Conservation (phyloP, 176 grass and related monocot species). For the Echinochloa phyllopogon region DNA sequence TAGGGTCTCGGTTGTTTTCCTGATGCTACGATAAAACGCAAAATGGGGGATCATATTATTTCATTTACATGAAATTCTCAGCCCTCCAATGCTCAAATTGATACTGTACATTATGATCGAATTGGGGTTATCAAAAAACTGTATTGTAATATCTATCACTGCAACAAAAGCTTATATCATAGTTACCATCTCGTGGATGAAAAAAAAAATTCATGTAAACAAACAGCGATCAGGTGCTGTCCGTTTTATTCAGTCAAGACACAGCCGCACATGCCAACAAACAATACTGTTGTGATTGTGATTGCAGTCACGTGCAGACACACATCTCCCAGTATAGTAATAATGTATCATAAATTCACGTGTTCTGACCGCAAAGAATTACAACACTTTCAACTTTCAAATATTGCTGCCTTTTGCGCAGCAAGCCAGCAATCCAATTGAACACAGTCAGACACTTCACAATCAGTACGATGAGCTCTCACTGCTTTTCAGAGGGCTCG, state of each 20-base stretch:
- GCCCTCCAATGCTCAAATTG: background rate
- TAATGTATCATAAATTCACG: background rate
- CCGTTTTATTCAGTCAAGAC: background rate
- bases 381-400: slow-evolving; percentile 3
- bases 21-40: background rate
- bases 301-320: background rate
- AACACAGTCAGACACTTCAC: background rate
- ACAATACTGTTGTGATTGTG: background rate
- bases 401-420: background rate
- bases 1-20: too few relatives aligned
- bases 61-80: background rate
- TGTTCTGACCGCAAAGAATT: background rate
- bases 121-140: too few relatives aligned
- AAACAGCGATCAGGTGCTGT: background rate
- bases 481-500: slow-evolving; percentile 66
- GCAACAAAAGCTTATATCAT: background rate
- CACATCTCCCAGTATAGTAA: background rate
- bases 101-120: too few relatives aligned
- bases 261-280: background rate
- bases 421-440: background rate
- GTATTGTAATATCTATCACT: background rate
- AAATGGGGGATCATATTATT: background rate
- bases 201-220: background rate
- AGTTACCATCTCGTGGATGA: background rate
- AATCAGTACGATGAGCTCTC: slow-evolving; percentile 48